Evolutionary conservation across 768 basidiomycete genomes (phyloP), one percentile per base, ranked within the genome.

Genomic region (Suillus subalutaceus): DNA sequence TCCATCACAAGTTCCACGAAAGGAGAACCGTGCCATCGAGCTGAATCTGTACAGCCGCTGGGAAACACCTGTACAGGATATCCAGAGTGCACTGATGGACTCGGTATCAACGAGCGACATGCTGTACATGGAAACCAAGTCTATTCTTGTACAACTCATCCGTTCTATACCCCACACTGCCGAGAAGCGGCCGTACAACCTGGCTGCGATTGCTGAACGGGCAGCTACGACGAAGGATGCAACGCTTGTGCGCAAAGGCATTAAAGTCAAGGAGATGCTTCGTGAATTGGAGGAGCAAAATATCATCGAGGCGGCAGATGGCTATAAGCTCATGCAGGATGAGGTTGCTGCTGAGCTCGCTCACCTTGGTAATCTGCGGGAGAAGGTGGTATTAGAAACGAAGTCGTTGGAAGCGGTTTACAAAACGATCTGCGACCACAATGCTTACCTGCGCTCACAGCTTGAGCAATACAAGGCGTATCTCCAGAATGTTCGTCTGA

Each of bases 401-500:
- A 90, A 93, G 73, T 93, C 91, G 20, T 84, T 99, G 65, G 97
- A 99, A 68, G 91, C 94, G 7, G 97, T 99, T 35, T 99, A 96
- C 88, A 97, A 98, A 87, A 99, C 97, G 23, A 99, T 99, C 71
- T 91, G 96, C 77, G 97, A 99, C 77, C 97, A 99, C 82, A 99
- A 99, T 82, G 94, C 94, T 77, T 99, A 99, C 78, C 84, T 99
- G 78, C 87, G 97, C 57, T 89, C 89, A 38, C 97, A 99, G 79
- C 86, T 99, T 69, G 97, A 99, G 79, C 96, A 98, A 82, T 99
- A 99, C 87, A 99, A 99, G 82, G 96, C 96, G 12, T 99, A 99
- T 78, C 83, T 99, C 18, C 95, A 97, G 82, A 99, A 99, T 75
- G 97, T 99, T 35, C 91, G 97, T 20, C 58, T 96, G 66, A 96